These are phyloP conservation scores for Diospyros lotus DNA, from an alignment of 148 eudicot species.

Conservation along the genomic window DNA sequence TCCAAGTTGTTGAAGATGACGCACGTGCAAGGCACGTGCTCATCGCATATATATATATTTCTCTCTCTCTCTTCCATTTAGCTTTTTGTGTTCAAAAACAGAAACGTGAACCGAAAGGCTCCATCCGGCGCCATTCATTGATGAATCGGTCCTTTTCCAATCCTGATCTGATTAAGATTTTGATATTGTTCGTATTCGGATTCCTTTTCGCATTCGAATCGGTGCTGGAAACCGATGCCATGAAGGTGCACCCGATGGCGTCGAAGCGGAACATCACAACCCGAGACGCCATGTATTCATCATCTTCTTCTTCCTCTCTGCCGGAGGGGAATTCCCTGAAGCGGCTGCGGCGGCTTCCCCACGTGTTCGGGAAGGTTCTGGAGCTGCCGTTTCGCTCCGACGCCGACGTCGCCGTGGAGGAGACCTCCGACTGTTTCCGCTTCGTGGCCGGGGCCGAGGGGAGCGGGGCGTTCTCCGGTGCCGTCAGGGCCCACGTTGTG, in stretches of 20 bases:
- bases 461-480: conserved; percentile 10
- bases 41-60: too few relatives aligned
- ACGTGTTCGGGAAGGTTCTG: conserved; percentile 58
- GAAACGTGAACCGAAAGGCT: too few relatives aligned
- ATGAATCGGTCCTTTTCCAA: background rate
- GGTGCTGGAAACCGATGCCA: background rate
- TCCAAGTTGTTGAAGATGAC: too few relatives aligned
- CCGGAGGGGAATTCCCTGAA: conserved; percentile 14
- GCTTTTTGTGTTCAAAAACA: too few relatives aligned
- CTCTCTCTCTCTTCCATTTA: too few relatives aligned
- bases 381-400: conserved; percentile 61
- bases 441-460: conserved; percentile 25
- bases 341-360: conserved; percentile 60
- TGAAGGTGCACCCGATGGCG: conserved; percentile 11
- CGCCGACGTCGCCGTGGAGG: conserved; percentile 56
- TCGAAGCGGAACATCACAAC: conserved; percentile 17
- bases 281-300: conserved; percentile 3
- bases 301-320: too few relatives aligned
- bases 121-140: background rate
- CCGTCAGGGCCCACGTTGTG: conserved; percentile 40
- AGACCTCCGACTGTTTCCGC: conserved; percentile 34
- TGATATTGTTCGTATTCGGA: conserved; percentile 5
- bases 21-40: too few relatives aligned
- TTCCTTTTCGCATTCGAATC: background rate
- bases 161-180: background rate